Conservation (phyloP, 2,329 filamentous ascomycete species). For the Blastomyces parvus region DNA sequence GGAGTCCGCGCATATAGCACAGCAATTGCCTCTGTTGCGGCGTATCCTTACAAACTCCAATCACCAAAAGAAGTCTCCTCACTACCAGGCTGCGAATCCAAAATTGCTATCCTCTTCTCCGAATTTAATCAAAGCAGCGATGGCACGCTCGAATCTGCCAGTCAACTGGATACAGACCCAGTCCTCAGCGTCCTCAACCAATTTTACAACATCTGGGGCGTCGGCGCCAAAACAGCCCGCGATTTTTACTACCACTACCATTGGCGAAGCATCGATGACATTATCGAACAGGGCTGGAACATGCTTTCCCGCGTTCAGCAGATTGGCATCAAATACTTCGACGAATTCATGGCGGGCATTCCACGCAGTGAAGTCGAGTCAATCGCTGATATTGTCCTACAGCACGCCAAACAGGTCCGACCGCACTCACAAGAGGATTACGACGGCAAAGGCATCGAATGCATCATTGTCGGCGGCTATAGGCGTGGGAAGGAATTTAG, state of each 20-base stretch:
- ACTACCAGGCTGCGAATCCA: conserved; percentile 72
- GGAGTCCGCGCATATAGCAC: conserved; percentile 81
- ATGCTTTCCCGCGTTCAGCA: conserved; percentile 71
- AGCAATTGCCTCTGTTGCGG: conserved; percentile 70
- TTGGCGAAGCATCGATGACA: conserved; percentile 77
- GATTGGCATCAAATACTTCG: conserved; percentile 88
- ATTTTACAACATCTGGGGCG: conserved; percentile 89
- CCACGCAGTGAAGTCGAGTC: conserved; percentile 61
- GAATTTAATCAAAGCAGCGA: conserved; percentile 56
- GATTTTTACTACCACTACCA: conserved; percentile 68
- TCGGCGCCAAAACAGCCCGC: conserved; percentile 68
- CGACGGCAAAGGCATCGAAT: conserved; percentile 41
- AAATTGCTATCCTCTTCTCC: conserved; percentile 66
- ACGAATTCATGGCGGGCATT: conserved; percentile 67
- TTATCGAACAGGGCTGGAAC: conserved; percentile 74
- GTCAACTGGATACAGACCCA: conserved; percentile 54
- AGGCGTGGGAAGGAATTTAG: conserved; percentile 63
- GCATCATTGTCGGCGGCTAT: conserved; percentile 68
- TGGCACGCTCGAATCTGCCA: conserved; percentile 54
- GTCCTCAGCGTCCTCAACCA: conserved; percentile 54
- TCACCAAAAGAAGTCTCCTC: conserved; percentile 36
- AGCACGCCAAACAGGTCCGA: conserved; percentile 56
- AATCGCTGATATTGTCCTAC: conserved; percentile 55
- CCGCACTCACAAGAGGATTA: conserved; percentile 30
- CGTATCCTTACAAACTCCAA: conserved; percentile 58